Conservation (phyloP, 306 rosid species). For the Acmispon strigosus region DNA sequence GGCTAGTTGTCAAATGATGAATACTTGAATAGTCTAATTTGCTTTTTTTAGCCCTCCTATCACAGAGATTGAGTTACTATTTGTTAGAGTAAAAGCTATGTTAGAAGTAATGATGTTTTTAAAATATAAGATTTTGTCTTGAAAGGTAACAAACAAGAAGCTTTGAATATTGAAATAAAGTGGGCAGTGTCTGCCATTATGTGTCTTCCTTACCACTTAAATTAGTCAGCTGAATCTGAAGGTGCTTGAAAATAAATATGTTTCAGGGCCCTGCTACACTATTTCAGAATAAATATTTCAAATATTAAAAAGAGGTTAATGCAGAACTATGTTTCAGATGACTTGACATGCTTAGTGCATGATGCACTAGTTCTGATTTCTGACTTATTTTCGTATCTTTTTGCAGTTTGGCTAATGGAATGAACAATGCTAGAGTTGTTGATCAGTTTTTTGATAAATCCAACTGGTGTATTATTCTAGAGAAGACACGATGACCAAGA, state of each 20-base stretch:
- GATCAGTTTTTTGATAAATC: slow-evolving; percentile 88
- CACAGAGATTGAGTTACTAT: not conserved
- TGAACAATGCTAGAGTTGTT: slow-evolving; percentile 56
- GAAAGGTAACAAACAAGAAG: not conserved
- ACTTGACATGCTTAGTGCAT: not conserved
- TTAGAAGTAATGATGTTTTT: not conserved
- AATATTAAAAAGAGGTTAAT: not conserved
- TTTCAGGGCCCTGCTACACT: not conserved
- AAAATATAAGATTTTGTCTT: not conserved
- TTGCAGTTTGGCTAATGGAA: slow-evolving; percentile 68
- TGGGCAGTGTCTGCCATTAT: not conserved
- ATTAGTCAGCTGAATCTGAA: slow-evolving; percentile 5
- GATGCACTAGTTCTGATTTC: not conserved
- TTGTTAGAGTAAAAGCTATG: not conserved
- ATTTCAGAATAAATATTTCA: not conserved
- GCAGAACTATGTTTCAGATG: not conserved
- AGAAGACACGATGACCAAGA: slow-evolving; percentile 46
- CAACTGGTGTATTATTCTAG: slow-evolving; percentile 87
- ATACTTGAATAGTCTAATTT: not conserved
- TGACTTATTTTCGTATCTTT: slow-evolving; percentile 1
- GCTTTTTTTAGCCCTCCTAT: not conserved
- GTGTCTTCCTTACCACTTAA: not conserved
- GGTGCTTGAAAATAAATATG: not conserved
- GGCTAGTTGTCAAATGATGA: not conserved
- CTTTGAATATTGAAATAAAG: not conserved